Evolutionary conservation across 2,329 filamentous ascomycete species (phyloP), one percentile per base, ranked within the genome.

Genomic region (Trichoderma gracile): DNA sequence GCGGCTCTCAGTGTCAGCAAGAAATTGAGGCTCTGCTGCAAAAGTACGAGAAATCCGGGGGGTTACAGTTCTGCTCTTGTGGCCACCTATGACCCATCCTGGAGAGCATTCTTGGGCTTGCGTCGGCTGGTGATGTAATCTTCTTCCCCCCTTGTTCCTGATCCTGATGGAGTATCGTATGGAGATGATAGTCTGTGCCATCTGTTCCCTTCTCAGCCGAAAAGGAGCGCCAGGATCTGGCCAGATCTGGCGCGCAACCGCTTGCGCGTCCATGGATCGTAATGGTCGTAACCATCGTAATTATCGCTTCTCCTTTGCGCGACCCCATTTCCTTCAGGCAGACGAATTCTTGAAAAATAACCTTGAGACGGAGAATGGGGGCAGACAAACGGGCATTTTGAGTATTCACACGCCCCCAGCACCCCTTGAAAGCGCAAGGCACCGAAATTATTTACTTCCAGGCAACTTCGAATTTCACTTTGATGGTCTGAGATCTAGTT

Each of bases 61-160:
- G n/a, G n/a, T n/a, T n/a, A n/a, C n/a, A n/a, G n/a, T n/a, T n/a
- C n/a, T n/a, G n/a, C n/a, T n/a, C n/a, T 38, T 38, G 33, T 38
- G 33, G 33, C 33, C 33, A 38, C 33, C 10, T 38, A 14, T 52
- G 19, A 17, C 19, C 25, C 27, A 23, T 9, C 8, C 5, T 55
- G 7, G 42, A 23, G 2, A 0, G 1, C 14, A 14, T 38, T 14
- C 14, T 58, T 45, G 25, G 38, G 58, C 46, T 62, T 62, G 58
- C 58, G 58, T 62, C 40, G 49, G 46, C 47, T 43, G 57, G 57
- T 61, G 58, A 61, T 53, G 58, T 49, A 53, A 61, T 61, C 58
- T 30, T 33, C 14, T 10, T 10, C 33, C 10, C 33, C 33, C 25
- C 25, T 38, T 3, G 10, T 38, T 14, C 33, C 10, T 38, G 33